Percentiles rank a stretch among this genome's conserved stretches.
Evolutionary conservation across 192 early-diverging fungal genomes (phyloP).

Genomic region (Endogone sp.): DNA sequence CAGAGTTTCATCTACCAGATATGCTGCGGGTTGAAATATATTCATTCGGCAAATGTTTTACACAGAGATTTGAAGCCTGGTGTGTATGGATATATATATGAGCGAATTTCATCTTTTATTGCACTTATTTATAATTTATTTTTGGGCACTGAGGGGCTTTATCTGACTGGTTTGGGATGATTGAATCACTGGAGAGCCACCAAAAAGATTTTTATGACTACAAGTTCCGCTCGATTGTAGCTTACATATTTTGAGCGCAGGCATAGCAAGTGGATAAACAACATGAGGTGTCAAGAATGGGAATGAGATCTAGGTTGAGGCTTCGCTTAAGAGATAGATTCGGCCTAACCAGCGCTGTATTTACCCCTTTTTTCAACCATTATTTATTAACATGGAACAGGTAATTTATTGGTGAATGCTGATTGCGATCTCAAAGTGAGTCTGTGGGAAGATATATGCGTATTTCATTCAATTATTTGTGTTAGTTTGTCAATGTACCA

Average conservation of each 20-base stretch:
- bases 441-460: neutral
- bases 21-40: slow-evolving; percentile 95
- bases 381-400: slow-evolving; percentile 17
- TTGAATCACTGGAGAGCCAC: neutral
- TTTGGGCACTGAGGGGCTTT: too few species aligned
- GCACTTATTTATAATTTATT: neutral
- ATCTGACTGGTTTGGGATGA: too few species aligned
- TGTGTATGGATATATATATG: neutral
- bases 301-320: too few species aligned
- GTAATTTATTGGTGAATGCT: slow-evolving; percentile 94
- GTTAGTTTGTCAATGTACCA: too few species aligned
- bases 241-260: too few species aligned
- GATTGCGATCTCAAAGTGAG: slow-evolving; percentile 95
- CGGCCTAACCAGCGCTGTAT: too few species aligned
- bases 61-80: slow-evolving; percentile 97
- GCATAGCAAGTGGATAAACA: too few species aligned
- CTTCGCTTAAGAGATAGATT: too few species aligned
- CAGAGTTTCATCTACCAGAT: slow-evolving; percentile 99
- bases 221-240: too few species aligned
- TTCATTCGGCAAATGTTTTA: slow-evolving; percentile 96
- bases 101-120: neutral
- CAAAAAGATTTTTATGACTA: neutral
- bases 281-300: too few species aligned
- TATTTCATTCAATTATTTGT: neutral
- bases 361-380: too few species aligned